Evolutionary conservation across 805 yeast genomes (phyloP).

Genomic region (Zygoascus biomembranicola): DNA sequence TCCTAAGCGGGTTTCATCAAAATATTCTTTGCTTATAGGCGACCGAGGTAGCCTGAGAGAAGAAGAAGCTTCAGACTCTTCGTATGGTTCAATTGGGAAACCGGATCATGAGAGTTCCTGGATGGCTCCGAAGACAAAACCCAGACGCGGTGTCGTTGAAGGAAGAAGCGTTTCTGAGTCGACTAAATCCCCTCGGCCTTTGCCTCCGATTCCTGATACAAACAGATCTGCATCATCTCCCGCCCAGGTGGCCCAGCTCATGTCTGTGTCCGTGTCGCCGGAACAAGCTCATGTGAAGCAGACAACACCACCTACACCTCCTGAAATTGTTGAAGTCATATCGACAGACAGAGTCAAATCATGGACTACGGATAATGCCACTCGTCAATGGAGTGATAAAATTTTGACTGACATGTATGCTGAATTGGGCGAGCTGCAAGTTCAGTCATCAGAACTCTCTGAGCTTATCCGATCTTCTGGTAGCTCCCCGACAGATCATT

Average conservation of each 20-base stretch:
- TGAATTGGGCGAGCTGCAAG: conserved; percentile 18
- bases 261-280: not conserved
- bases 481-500: not conserved
- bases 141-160: not conserved
- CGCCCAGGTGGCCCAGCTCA: not conserved
- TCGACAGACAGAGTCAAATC: not conserved
- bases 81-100: conserved; percentile 3
- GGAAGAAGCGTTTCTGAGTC: not conserved
- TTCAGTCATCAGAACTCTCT: conserved; percentile 14
- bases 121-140: not conserved
- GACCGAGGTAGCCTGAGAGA: not conserved
- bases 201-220: conserved; percentile 1
- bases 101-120: conserved; percentile 5
- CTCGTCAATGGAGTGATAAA: conserved; percentile 9
- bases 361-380: not conserved
- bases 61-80: not conserved
- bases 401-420: conserved; percentile 19
- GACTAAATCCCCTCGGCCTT: conserved; percentile 1
- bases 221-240: conserved; percentile 2
- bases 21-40: not conserved
- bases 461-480: conserved; percentile 10
- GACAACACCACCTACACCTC: too few relatives aligned
- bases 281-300: not conserved
- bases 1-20: not conserved
- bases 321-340: not conserved